Evolutionary conservation across 768 basidiomycete species (phyloP).

Genomic region (Termitomyces sp.): DNA sequence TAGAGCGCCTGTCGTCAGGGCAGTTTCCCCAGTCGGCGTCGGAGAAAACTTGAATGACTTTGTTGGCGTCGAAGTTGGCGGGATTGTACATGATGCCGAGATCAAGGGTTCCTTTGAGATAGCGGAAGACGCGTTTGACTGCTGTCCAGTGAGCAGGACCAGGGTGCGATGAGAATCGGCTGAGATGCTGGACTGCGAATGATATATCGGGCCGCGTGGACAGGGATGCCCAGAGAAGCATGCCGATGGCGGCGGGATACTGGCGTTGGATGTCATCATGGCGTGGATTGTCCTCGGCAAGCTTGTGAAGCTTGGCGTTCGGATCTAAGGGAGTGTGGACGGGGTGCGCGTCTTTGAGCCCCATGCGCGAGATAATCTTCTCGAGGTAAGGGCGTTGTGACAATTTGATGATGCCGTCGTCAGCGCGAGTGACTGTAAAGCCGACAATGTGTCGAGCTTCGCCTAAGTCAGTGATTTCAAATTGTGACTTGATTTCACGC

Average conservation of each 20-base stretch:
- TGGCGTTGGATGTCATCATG: background rate
- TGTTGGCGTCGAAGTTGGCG: no score
- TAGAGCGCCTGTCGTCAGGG: no score
- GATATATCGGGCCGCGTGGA: conserved; percentile 37
- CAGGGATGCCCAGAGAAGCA: conserved; percentile 29
- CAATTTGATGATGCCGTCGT: conserved; percentile 19
- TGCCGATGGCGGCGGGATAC: conserved; percentile 21
- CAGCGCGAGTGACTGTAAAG: conserved; percentile 23
- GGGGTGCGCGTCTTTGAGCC: conserved; percentile 19
- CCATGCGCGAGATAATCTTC: conserved; percentile 21
- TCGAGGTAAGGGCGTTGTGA: conserved; percentile 27
- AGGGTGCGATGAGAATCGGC: conserved; percentile 31
- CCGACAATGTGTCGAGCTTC: conserved; percentile 26
- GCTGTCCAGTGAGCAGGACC: conserved; percentile 31
- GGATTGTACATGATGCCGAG: conserved; percentile 14
- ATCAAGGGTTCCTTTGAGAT: no score
- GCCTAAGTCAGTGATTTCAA: conserved; percentile 28
- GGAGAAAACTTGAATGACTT: no score
- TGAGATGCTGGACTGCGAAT: conserved; percentile 27
- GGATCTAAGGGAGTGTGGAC: conserved; percentile 21
- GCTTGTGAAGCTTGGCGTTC: conserved; percentile 17
- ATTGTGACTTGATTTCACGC: conserved; percentile 18
- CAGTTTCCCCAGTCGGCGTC: no score
- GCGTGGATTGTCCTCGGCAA: background rate
- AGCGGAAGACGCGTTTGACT: no score